Percentiles rank a stretch among this genome's conserved stretches.
Evolutionary conservation across 2,329 filamentous ascomycete genomes (phyloP).

Genomic region (Xylaria multiplex): DNA sequence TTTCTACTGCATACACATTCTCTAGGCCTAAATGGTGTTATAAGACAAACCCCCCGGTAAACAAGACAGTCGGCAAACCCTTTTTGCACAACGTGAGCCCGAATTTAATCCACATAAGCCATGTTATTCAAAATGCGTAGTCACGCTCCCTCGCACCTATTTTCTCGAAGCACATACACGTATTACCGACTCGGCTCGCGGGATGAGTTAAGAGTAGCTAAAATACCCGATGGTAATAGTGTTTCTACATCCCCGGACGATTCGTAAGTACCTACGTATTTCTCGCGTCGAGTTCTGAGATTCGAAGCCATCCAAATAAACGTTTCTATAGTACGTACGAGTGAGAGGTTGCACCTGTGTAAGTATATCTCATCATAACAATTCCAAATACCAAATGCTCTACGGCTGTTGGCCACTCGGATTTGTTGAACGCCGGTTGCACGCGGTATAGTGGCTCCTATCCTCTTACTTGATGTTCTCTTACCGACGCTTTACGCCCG

Average conservation of each 20-base stretch:
- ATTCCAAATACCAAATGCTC: background rate
- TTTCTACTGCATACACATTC: background rate
- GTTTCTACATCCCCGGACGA: background rate
- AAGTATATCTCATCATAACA: background rate
- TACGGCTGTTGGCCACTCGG: background rate
- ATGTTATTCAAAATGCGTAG: background rate
- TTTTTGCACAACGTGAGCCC: background rate
- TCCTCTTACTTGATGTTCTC: constrained; percentile 7
- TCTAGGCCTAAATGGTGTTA: background rate
- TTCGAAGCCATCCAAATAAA: background rate
- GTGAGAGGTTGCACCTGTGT: background rate
- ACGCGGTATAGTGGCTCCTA: background rate
- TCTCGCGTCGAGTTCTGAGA: background rate
- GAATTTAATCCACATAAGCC: background rate
- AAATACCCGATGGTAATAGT: background rate
- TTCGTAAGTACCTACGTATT: background rate
- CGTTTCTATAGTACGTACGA: background rate
- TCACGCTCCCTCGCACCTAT: background rate
- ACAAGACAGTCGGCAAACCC: background rate
- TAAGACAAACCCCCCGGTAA: background rate
- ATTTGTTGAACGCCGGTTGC: constrained; percentile 4
- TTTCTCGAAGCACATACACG: background rate
- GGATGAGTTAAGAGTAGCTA: background rate
- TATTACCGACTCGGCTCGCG: background rate
- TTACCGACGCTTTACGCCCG: background rate